Conservation (phyloP, 768 basidiomycete genomes). For the Mycena epipterygia region DNA sequence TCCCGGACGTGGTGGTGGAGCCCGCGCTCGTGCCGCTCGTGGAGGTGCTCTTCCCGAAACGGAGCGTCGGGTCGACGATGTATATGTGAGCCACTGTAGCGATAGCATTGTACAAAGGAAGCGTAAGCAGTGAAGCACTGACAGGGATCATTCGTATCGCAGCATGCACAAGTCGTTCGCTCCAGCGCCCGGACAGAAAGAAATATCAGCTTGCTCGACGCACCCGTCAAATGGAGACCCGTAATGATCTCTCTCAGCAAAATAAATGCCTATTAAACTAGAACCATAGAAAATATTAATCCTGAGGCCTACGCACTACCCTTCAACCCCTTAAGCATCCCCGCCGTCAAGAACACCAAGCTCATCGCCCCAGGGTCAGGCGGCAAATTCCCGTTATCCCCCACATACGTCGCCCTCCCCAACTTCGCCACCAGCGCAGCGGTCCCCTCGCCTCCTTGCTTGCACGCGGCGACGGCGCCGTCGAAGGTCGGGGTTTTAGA, state of each 20-base stretch:
- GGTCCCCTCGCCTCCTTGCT: conserved; percentile 27
- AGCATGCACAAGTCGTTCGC: too few species aligned
- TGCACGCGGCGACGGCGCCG: conserved; percentile 13
- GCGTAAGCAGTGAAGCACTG: too few species aligned
- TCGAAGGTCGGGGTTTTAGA: neutral
- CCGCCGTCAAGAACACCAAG: conserved; percentile 26
- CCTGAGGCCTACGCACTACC: neutral
- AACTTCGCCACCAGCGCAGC: conserved; percentile 16
- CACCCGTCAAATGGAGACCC: too few species aligned
- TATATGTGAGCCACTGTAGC: neutral
- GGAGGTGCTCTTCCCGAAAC: conserved; percentile 20
- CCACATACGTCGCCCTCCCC: conserved; percentile 29
- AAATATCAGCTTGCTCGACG: too few species aligned
- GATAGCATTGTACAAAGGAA: too few species aligned
- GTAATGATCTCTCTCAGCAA: too few species aligned
- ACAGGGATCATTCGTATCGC: too few species aligned
- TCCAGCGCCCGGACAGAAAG: too few species aligned
- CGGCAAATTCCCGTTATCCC: conserved; percentile 25
- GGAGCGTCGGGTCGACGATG: conserved; percentile 1
- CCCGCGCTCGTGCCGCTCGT: conserved; percentile 6
- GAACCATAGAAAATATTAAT: neutral
- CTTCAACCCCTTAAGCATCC: conserved; percentile 2
- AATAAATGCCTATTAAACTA: neutral
- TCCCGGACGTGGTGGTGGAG: conserved; percentile 12
- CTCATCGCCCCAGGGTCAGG: conserved; percentile 33